phyloP scores from a whole-genome alignment of 2,329 filamentous ascomycete species.

The Fusarium avenaceum region DNA sequence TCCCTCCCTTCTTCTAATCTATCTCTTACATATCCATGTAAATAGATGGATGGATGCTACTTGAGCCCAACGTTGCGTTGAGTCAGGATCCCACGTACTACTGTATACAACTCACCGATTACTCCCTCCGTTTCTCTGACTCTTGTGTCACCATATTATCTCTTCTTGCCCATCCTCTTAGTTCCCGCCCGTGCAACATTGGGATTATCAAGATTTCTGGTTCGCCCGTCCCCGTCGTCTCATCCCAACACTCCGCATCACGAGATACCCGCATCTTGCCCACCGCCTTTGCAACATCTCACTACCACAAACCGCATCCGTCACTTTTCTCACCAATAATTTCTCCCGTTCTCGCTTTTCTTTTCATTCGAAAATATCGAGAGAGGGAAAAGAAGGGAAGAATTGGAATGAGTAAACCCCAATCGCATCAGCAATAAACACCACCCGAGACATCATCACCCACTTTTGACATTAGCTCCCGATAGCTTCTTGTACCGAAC shows the following conservation, averaged over 20 bases:
- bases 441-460: constrained; percentile 27
- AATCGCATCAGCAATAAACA: constrained; percentile 22
- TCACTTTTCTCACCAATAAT: constrained; percentile 8
- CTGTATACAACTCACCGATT: constrained; percentile 16
- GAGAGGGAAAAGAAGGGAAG: constrained; percentile 38
- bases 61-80: constrained; percentile 34
- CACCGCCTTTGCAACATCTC: constrained; percentile 36
- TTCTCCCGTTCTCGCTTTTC: constrained; percentile 3
- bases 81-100: constrained; percentile 16
- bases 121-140: constrained; percentile 23
- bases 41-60: constrained; percentile 18
- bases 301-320: constrained; percentile 31
- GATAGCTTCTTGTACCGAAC: constrained; percentile 22
- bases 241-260: constrained; percentile 26
- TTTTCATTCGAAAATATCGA: neutral
- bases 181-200: constrained; percentile 8
- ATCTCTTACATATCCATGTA: constrained; percentile 35
- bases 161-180: constrained; percentile 5
- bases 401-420: constrained; percentile 14
- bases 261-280: constrained; percentile 35
- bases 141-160: constrained; percentile 19
- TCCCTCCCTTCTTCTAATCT: constrained; percentile 11
- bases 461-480: constrained; percentile 10
- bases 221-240: constrained; percentile 11
- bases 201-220: neutral